Base-by-base conservation (phyloP, 164 flowering plant genomes). In the Vitis cinerea region DNA sequence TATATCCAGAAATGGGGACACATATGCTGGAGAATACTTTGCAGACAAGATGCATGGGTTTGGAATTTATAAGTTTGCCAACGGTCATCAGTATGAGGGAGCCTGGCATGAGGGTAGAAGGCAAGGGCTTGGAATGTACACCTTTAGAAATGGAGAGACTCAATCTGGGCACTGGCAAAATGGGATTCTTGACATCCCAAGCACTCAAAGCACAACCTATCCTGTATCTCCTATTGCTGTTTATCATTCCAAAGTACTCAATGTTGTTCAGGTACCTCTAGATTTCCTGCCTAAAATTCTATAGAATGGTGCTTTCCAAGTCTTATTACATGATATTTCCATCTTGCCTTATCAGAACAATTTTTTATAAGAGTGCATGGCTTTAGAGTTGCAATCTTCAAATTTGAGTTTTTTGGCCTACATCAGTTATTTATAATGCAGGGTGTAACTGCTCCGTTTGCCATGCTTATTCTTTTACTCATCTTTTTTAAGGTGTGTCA, bases 11-110 rank as follows among this genome's bases (percentile, higher is more conserved):
- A 84, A 84, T 74, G 88, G 88, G 31, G 88, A 84, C 44, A 79
- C 73, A 52, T 84, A 81, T 73, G 81, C 88, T 62, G 88, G 88
- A 31, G 88, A 84, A 64, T 84, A 84, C 71, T 84, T 84, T 77
- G 84, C 85, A 0, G 86, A 84, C 80, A 84, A 83, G 72, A 84
- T 84, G 86, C 88, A 84, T 66, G 88, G 88, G 13, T 84, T 84
- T 79, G 88, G 88, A 11, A 78, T 81, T 10, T 84, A 84, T 57
- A 57, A 65, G 17, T 84, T 84, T 77, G 86, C 83, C 12, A 82
- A 84, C 63, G 86, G 86, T 16, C 85, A 82, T 70, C 75, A 76
- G 9, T 84, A 83, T 64, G 88, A 84, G 69, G 88, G 88, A 58
- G 84, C 88, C 11, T 84, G 88, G 88, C 85, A 83, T 52, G 88